Evolutionary conservation across 129 eudicot genomes (phyloP).

Genomic region (Chrysanthemum makinoi): DNA sequence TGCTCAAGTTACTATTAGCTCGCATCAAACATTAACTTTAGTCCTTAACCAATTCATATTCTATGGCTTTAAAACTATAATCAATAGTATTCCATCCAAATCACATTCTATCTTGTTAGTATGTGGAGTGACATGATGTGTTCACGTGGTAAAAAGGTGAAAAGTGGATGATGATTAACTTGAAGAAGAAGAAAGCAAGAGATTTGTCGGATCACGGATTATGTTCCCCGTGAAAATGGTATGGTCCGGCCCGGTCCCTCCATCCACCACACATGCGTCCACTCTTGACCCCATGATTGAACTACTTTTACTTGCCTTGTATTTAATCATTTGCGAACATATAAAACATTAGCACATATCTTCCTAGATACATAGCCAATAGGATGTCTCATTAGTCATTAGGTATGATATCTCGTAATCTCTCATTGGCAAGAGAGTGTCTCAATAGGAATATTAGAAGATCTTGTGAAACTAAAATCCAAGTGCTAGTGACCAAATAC

Average conservation of each 20-base stretch:
- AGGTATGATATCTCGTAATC: no score
- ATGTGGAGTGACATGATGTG: not conserved
- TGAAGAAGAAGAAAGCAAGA: slow-evolving; percentile 29
- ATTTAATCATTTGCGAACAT: no score
- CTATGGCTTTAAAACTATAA: not conserved
- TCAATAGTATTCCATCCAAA: not conserved
- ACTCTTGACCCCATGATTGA: slow-evolving; percentile 3
- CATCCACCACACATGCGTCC: slow-evolving; percentile 16
- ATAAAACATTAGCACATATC: no score
- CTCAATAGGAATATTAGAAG: no score
- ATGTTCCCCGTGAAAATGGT: slow-evolving; percentile 29
- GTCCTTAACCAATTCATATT: not conserved
- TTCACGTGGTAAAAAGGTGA: slow-evolving; percentile 24
- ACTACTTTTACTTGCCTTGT: not conserved
- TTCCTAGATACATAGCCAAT: no score
- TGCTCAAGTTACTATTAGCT: no score
- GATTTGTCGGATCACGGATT: slow-evolving; percentile 26
- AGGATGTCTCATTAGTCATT: no score
- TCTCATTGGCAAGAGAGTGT: no score
- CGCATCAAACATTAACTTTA: no score
- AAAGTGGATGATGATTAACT: slow-evolving; percentile 8
- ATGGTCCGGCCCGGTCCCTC: slow-evolving; percentile 21
- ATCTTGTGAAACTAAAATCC: no score
- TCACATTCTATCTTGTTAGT: not conserved
- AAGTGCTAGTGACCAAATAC: no score